Conservation (phyloP, 179 eudicot genomes). For the Beta lomatogona region DNA sequence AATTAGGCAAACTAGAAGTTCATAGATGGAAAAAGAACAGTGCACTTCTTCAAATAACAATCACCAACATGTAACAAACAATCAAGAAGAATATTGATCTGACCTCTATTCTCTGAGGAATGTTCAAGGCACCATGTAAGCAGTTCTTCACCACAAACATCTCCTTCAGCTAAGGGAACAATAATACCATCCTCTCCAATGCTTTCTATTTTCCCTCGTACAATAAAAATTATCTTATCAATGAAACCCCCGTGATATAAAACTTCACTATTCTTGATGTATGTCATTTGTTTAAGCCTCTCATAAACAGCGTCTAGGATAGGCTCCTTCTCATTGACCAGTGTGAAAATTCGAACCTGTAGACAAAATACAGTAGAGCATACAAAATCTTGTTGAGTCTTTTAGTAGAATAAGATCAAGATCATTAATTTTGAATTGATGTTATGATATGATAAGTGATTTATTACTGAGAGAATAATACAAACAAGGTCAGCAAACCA, state of each 20-base stretch:
- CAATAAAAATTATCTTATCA: conserved; percentile 81
- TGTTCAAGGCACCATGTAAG: conserved; percentile 82
- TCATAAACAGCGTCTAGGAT: conserved; percentile 75
- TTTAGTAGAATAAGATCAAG: background rate
- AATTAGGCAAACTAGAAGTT: background rate
- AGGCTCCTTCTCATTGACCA: conserved; percentile 44
- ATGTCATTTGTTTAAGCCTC: conserved; percentile 66
- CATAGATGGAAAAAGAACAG: background rate
- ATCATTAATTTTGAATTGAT: background rate
- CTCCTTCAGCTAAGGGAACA: conserved; percentile 64
- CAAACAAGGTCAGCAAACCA: background rate
- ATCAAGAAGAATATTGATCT: background rate
- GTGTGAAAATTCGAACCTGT: conserved; percentile 45
- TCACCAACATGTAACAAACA: background rate
- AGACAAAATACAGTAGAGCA: background rate
- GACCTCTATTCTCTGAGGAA: conserved; percentile 65
- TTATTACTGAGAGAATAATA: background rate
- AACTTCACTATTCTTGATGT: conserved; percentile 62
- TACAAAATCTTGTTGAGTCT: background rate
- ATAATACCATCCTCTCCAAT: conserved; percentile 54
- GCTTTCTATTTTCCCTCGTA: conserved; percentile 79
- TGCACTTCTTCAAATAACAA: background rate
- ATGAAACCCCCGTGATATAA: conserved; percentile 55
- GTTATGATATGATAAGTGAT: background rate
- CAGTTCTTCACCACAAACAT: conserved; percentile 82